Percentiles rank a stretch among this genome's conserved stretches.
Evolutionary conservation across 129 eudicot species (phyloP).

Genomic region (Dittrichia graveolens): DNA sequence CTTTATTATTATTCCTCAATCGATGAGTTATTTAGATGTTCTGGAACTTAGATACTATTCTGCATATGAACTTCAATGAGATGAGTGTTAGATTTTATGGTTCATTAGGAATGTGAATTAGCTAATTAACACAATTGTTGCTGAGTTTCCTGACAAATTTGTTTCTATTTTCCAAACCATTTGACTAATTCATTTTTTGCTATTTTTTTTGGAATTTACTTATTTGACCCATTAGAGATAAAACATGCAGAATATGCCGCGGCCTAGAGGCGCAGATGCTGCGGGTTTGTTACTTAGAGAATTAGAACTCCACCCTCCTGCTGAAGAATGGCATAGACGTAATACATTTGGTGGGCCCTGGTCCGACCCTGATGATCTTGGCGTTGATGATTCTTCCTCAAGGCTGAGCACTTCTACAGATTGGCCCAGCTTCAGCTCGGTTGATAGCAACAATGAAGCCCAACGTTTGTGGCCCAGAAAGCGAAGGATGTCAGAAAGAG

Average conservation of each 20-base stretch:
- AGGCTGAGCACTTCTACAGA: conserved; percentile 52
- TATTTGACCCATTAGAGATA: too few species aligned
- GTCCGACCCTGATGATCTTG: conserved; percentile 85
- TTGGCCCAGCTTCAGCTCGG: conserved; percentile 46
- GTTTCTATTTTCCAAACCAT: neutral
- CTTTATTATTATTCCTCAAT: too few species aligned
- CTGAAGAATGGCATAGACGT: conserved; percentile 97
- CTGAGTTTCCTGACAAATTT: neutral
- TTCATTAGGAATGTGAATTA: neutral
- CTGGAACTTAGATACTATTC: too few species aligned
- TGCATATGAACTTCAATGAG: too few species aligned
- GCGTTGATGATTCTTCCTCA: conserved; percentile 57
- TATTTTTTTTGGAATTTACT: too few species aligned
- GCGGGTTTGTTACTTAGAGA: conserved; percentile 94
- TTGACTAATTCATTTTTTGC: too few species aligned
- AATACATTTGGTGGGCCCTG: conserved; percentile 98
- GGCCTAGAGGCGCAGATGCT: conserved; percentile 99
- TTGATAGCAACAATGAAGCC: conserved; percentile 58
- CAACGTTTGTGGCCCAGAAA: conserved; percentile 91
- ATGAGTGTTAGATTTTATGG: neutral
- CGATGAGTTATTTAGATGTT: too few species aligned
- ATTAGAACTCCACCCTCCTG: conserved; percentile 97
- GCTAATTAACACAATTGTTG: neutral
- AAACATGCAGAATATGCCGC: conserved; percentile 80
- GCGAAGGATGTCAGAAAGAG: conserved; percentile 95